Conservation (phyloP, 129 eudicot species). For the Deinandra increscens region DNA sequence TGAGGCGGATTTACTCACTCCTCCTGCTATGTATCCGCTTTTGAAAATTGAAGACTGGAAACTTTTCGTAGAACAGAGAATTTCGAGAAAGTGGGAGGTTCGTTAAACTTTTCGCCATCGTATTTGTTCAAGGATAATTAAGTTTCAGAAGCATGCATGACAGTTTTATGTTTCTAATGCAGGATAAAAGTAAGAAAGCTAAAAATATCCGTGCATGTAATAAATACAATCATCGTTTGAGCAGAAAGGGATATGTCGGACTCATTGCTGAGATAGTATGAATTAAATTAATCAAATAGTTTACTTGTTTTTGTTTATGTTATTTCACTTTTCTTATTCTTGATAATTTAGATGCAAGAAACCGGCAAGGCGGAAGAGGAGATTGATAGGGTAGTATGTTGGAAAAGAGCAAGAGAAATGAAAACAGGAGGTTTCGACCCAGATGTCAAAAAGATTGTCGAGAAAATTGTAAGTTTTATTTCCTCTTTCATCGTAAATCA, state of each 20-base stretch:
- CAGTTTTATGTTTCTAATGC: neutral
- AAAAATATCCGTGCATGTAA: neutral
- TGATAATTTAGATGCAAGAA: neutral
- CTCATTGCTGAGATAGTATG: too few relatives aligned
- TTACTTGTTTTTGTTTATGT: neutral
- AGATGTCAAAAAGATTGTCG: neutral
- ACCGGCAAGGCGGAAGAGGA: too few relatives aligned
- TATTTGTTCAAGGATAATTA: too few relatives aligned
- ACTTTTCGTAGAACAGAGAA: too few relatives aligned
- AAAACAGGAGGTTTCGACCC: too few relatives aligned
- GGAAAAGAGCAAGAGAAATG: too few relatives aligned
- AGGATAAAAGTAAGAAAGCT: neutral
- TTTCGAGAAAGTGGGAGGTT: slow-evolving; percentile 17
- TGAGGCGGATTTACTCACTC: too few relatives aligned
- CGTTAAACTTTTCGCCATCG: neutral
- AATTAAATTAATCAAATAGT: neutral
- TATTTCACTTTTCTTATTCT: neutral
- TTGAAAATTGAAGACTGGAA: too few relatives aligned
- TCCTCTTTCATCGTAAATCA: too few relatives aligned
- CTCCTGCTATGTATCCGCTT: too few relatives aligned
- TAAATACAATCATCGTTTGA: neutral
- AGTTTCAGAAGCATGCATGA: neutral
- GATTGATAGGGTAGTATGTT: too few relatives aligned
- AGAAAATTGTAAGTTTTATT: neutral
- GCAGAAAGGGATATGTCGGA: too few relatives aligned